Percentiles rank a stretch among this genome's conserved stretches.
These are phyloP conservation scores for Neocallimastix lanati DNA, from an alignment of 192 early-diverging fungal species.

Conservation along the genomic window DNA sequence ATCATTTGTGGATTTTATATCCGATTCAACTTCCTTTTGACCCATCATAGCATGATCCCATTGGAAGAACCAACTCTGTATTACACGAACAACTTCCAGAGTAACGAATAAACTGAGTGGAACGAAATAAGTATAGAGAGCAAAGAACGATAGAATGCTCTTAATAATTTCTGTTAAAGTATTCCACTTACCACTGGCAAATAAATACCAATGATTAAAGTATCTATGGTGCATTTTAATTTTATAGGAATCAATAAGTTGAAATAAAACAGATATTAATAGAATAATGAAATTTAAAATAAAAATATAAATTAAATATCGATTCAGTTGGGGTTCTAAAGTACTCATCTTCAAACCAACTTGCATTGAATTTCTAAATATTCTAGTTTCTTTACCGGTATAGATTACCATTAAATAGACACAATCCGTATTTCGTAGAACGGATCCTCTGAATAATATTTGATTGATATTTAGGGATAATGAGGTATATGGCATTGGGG, in stretches of 20 bases:
- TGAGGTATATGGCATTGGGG: neutral
- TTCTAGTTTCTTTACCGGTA: conserved; percentile 26
- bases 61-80: conserved; percentile 43
- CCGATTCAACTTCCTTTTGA: neutral
- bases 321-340: neutral
- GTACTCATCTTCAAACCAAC: neutral
- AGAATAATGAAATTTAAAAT: neutral
- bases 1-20: neutral
- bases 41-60: conserved; percentile 40
- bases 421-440: conserved; percentile 66
- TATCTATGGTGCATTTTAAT: neutral
- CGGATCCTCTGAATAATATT: conserved; percentile 66
- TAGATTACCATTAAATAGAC: conserved; percentile 51
- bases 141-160: conserved; percentile 19
- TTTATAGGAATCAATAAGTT: neutral
- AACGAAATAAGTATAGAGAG: conserved; percentile 51
- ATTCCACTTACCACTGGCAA: neutral
- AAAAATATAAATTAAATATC: neutral
- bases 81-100: conserved; percentile 43
- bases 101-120: conserved; percentile 58
- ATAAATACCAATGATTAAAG: neutral
- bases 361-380: neutral
- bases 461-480: conserved; percentile 54
- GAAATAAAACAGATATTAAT: neutral
- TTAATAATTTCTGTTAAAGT: neutral